A percentile compares a stretch with the other conserved stretches of the same genome.
Conservation (phyloP, 768 basidiomycete genomes). For the Tubosaeta sp. region DNA sequence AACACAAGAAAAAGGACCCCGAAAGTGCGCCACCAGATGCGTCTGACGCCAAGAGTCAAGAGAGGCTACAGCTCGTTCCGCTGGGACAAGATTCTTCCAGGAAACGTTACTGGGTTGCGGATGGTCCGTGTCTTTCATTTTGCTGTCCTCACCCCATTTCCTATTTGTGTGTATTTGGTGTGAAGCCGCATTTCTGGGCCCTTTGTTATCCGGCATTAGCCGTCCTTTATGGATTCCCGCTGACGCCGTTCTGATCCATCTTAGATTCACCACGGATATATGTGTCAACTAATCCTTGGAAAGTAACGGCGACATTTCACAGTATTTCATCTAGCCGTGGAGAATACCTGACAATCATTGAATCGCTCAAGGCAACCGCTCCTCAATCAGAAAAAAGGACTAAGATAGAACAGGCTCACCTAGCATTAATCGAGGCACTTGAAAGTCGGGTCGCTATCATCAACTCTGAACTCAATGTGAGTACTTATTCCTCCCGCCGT, state of each 20-base stretch:
- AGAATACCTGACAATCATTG: slow-evolving; percentile 66
- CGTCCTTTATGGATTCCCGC: slow-evolving; percentile 31
- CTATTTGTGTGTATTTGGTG: slow-evolving; percentile 76
- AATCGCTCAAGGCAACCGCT: slow-evolving; percentile 48
- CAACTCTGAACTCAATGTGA: slow-evolving; percentile 67
- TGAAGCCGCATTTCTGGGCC: slow-evolving; percentile 43
- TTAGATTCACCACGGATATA: slow-evolving; percentile 84
- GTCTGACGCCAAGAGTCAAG: slow-evolving; percentile 61
- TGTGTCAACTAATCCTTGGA: slow-evolving; percentile 87
- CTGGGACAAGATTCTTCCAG: slow-evolving; percentile 73
- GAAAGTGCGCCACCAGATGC: slow-evolving; percentile 51
- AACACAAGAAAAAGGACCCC: slow-evolving; percentile 77
- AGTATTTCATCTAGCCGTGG: slow-evolving; percentile 66
- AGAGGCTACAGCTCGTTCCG: slow-evolving; percentile 60
- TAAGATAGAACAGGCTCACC: slow-evolving; percentile 59
- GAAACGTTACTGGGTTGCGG: slow-evolving; percentile 81
- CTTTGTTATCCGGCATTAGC: slow-evolving; percentile 36
- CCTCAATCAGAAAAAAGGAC: slow-evolving; percentile 48
- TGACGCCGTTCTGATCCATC: slow-evolving; percentile 31
- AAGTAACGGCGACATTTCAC: slow-evolving; percentile 73
- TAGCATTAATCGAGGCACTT: slow-evolving; percentile 55
- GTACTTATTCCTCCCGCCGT: slow-evolving; percentile 29
- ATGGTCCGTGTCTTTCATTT: slow-evolving; percentile 68
- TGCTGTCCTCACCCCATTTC: slow-evolving; percentile 28
- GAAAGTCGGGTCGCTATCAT: slow-evolving; percentile 63